A percentile compares a stretch with the other conserved stretches of the same genome.
These are phyloP conservation scores for Cyclanthera cordifolia DNA, from an alignment of 306 rosid genomes.

Conservation along the genomic window DNA sequence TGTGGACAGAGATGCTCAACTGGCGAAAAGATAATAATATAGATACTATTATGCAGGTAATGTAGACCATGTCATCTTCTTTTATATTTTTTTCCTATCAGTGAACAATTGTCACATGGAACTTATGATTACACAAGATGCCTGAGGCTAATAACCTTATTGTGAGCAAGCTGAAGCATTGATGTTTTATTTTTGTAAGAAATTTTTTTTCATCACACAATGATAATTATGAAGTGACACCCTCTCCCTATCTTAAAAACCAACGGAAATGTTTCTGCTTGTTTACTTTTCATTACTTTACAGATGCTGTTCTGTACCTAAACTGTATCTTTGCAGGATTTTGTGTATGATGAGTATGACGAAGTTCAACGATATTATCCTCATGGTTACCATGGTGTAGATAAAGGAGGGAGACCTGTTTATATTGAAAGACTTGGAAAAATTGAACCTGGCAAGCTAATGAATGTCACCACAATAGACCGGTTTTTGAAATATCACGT, in stretches of 20 bases:
- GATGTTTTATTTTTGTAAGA: constrained; percentile 9
- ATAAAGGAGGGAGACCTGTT: constrained; percentile 82
- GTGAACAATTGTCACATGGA: neutral
- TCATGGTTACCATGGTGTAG: constrained; percentile 26
- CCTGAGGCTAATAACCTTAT: constrained; percentile 13
- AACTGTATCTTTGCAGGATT: constrained; percentile 41
- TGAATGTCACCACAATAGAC: constrained; percentile 78
- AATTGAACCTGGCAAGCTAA: constrained; percentile 70
- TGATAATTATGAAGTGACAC: neutral
- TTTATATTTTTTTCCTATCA: neutral
- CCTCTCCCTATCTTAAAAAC: neutral
- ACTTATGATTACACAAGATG: constrained; percentile 11
- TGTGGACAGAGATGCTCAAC: constrained; percentile 89
- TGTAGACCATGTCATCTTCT: neutral
- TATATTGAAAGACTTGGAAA: constrained; percentile 91
- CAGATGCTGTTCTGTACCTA: constrained; percentile 9
- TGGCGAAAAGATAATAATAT: constrained; percentile 73
- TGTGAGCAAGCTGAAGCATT: constrained; percentile 11
- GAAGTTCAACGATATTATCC: constrained; percentile 71
- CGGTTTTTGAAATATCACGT: constrained; percentile 80
- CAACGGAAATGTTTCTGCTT: constrained; percentile 12
- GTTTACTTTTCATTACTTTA: constrained; percentile 17
- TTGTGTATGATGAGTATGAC: constrained; percentile 57
- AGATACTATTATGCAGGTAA: constrained; percentile 71
- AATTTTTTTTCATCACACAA: neutral